Evolutionary conservation across 83 land plant species (phyloP).

Genomic region (Picea abies): DNA sequence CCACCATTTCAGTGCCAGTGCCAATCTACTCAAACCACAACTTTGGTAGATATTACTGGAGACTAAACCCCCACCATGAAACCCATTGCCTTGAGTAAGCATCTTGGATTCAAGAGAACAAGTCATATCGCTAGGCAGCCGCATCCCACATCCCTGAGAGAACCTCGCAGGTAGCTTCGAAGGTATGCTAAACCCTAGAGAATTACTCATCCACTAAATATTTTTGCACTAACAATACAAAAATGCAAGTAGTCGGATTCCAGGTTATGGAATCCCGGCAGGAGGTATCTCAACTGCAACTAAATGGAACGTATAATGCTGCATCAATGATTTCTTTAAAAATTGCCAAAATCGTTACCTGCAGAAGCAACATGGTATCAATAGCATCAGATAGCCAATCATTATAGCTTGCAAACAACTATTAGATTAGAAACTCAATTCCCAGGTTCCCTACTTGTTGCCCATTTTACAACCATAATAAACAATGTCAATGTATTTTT

Average conservation of each 20-base stretch:
- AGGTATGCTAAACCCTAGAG: background rate
- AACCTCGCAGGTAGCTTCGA: slow-evolving; percentile 5
- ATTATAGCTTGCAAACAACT: background rate
- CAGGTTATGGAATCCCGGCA: background rate
- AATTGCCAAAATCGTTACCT: slow-evolving; percentile 1
- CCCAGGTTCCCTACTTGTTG: too few relatives aligned
- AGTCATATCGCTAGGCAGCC: slow-evolving; percentile 6
- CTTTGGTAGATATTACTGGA: slow-evolving; percentile 2
- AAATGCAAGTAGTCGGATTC: slow-evolving; percentile 2
- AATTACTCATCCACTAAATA: slow-evolving; percentile 2
- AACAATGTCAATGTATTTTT: too few relatives aligned
- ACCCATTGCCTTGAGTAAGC: slow-evolving; percentile 12
- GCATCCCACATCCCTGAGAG: background rate
- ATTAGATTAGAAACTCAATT: too few relatives aligned
- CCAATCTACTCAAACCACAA: slow-evolving; percentile 12
- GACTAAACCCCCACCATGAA: background rate
- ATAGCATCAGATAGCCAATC: background rate
- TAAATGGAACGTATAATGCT: background rate
- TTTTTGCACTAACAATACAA: background rate
- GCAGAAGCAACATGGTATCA: background rate
- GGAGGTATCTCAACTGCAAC: background rate
- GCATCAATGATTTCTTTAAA: background rate
- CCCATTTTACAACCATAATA: too few relatives aligned
- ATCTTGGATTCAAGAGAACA: slow-evolving; percentile 8
- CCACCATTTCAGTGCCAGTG: slow-evolving; percentile 21